Base-by-base conservation (phyloP, 2,329 filamentous ascomycete genomes). In the Apiospora sp. region DNA sequence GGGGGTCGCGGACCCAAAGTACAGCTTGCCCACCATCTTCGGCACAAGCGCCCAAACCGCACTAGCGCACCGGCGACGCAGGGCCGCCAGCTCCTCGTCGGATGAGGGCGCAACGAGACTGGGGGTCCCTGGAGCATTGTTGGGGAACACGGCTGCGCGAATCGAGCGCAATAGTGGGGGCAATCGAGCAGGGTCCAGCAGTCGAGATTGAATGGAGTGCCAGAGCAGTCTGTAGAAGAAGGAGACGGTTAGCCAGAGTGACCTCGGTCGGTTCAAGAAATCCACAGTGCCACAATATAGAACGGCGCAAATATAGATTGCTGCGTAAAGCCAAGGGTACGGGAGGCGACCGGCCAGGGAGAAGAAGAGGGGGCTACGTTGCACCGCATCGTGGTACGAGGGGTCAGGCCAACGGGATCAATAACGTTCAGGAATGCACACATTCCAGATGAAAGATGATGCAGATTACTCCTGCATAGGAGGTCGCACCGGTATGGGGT, bases 81-180 rank as follows among this genome's bases (percentile, higher is more conserved):
- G 90, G 77, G 87, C 87, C 70, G 85, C 85, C 75, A 90, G 84
- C 78, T 90, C 88, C 77, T 89, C 86, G 71, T 91, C 86, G 75
- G 88, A 88, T 68, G 87, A 86, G 73, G 92, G 90, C 70, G 92
- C 87, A 70, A 87, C 83, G 76, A 92, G 84, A 73, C 88, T 87
- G 77, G 91, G 86, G 75, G 90, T 88, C 73, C 91, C 92, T 74
- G 92, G 91, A 77, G 90, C 87, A 83, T 97, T 97, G 83, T 94
- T 93, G 76, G 96, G 96, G 81, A 98, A 98, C 72, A 98, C 86
- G 74, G 93, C 90, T 78, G 89, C 90, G 80, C 96, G 93, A 78
- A 93, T 87, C 76, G 91, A 89, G 80, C 91, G 90, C 78, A 96
- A 88, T 76, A 94, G 83, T 80, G 87, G 86, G 80, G 93, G 91